Base-by-base conservation (phyloP, 2,329 filamentous ascomycete genomes). In the Cladophialophora yegresii region DNA sequence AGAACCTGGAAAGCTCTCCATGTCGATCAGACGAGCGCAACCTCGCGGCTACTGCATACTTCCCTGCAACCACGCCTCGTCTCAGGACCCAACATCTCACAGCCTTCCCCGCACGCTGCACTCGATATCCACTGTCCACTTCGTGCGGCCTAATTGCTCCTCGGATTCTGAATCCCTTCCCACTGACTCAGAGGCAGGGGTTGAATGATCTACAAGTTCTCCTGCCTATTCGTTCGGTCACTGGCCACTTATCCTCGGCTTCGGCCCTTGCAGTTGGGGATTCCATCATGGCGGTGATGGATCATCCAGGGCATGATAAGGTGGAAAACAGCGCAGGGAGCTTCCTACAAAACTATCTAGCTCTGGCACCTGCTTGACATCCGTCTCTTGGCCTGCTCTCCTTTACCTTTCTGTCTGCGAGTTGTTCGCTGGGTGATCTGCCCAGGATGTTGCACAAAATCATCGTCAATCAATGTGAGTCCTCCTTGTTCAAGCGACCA, bases 381-480 rank as follows among this genome's bases (percentile, higher is more conserved):
- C 28, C 22, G 28, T 59, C 13, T 32, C 43, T 47, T 49, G 40
- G 23, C 36, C 45, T 40, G 36, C 16, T 43, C 36, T 20, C n/a
- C n/a, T 43, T 2, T 20, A 4, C 28, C 36, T 13, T 36, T 53
- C 13, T 36, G 7, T 22, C 13, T 33, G 4, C 58, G 13, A 36
- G 50, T 16, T 7, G 12, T 30, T 50, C 40, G 51, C 43, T 7
- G 12, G 28, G 16, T 28, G 9, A n/a, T 7, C 32, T 32, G 36
- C 45, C 45, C 55, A 66, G 40, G 23, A 67, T 67, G 65, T 22
- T 67, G 45, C 26, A 59, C 36, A 66, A 63, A 60, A 60, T 66
- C 57, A 68, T 71, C 26, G 64, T 67, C 55, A 75, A 76, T 55
- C 51, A 54, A 54, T 54, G 51, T 54, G 26, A 54, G 47, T 26